These are phyloP conservation scores for Candida sp. DNA, from an alignment of 1,139 yeast genomes.

Conservation along the genomic window DNA sequence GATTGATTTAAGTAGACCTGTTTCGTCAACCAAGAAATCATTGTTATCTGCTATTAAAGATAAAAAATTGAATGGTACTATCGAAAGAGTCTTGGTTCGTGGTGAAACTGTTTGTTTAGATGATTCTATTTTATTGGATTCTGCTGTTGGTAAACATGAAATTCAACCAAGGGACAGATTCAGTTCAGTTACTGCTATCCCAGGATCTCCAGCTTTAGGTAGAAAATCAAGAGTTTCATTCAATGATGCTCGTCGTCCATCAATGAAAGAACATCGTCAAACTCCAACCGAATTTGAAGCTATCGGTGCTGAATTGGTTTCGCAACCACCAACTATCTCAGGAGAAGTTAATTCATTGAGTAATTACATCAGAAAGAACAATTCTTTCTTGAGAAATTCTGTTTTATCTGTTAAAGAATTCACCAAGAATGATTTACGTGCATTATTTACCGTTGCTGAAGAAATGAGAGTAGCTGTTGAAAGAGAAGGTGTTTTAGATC, in stretches of 20 bases:
- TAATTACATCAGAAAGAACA: conserved; percentile 72
- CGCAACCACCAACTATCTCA: conserved; percentile 66
- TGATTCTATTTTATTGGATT: conserved; percentile 60
- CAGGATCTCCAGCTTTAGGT: conserved; percentile 45
- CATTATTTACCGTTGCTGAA: conserved; percentile 94
- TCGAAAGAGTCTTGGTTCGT: conserved; percentile 82
- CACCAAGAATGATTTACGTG: conserved; percentile 83
- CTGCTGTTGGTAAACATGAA: conserved; percentile 61
- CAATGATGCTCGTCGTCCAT: conserved; percentile 41
- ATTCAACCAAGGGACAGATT: conserved; percentile 39
- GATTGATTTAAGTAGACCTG: conserved; percentile 73
- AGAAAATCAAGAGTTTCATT: conserved; percentile 49
- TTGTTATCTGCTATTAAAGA: conserved; percentile 54
- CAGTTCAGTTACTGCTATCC: conserved; percentile 36
- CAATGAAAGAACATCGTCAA: conserved; percentile 29
- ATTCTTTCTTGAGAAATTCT: conserved; percentile 86
- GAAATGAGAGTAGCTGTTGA: conserved; percentile 98
- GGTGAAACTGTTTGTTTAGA: conserved; percentile 82
- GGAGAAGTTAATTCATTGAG: conserved; percentile 77
- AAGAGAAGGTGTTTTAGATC: conserved; percentile 90
- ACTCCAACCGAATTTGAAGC: conserved; percentile 48
- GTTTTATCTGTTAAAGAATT: conserved; percentile 87
- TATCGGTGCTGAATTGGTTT: conserved; percentile 68
- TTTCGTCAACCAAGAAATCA: conserved; percentile 36
- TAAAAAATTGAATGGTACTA: conserved; percentile 65